Conservation (phyloP, 148 eudicot species). For the Rhododendron williamsianum region DNA sequence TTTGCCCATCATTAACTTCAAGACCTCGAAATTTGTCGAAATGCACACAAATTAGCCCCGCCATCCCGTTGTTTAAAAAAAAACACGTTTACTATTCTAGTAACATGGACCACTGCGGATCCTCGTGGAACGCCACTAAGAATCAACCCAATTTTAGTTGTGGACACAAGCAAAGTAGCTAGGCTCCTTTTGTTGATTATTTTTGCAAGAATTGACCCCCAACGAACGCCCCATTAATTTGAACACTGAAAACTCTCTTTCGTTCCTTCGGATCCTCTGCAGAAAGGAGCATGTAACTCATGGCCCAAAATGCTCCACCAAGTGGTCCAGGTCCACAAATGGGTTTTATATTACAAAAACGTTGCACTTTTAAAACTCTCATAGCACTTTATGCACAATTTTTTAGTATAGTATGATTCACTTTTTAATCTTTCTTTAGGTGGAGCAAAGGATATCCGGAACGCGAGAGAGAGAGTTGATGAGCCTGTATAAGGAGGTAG, state of each 20-base stretch:
- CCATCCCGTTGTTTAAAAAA: no score
- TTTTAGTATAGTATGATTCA: not conserved
- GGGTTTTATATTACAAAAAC: not conserved
- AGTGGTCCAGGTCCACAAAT: not conserved
- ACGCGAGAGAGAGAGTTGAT: not conserved
- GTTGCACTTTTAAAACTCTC: not conserved
- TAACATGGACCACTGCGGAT: not conserved
- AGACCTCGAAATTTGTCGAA: accelerated
- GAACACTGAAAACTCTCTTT: not conserved
- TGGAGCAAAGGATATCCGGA: not conserved
- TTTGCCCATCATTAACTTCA: no score
- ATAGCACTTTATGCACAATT: not conserved
- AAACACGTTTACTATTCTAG: no score
- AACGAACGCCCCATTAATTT: not conserved
- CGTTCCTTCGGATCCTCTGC: not conserved
- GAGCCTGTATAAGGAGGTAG: not conserved
- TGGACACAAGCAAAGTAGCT: not conserved
- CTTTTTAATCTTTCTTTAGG: not conserved
- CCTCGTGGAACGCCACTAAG: not conserved
- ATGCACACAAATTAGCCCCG: no score
- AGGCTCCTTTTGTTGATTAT: not conserved
- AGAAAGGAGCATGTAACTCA: not conserved
- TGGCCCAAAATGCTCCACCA: not conserved
- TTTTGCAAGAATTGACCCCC: not conserved
- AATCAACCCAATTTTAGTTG: not conserved